Evolutionary conservation across 257 asterid genomes (phyloP), one percentile per base, ranked within the genome.

Genomic region (Jacaranda copaia): DNA sequence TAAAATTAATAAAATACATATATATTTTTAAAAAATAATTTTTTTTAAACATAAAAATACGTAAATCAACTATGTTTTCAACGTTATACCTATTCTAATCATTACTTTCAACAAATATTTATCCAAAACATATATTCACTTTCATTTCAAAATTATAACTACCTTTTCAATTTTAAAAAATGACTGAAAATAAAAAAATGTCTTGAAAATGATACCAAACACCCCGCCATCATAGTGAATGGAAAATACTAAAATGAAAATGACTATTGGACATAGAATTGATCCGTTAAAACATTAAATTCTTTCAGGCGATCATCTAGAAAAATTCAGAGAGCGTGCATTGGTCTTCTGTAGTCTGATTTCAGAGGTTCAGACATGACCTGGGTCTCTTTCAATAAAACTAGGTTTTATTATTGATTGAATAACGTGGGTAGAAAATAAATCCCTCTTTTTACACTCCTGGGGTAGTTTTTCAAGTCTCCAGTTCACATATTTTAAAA

Each of bases 291-390:
- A 64, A 73, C 18, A 13, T 25, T 59, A 73, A 36, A 74, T 9
- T 60, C 19, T 32, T 63, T 10, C 6, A 40, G 16, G 32, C 55
- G 55, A 76, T 65, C 32, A 1, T 25, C 68, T 66, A 66, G 64
- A 66, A 76, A 63, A 15, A 65, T 65, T 75, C 68, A 66, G 66
- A 64, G 32, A 58, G 16, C 5, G 11, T 8, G 70, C 10, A 12
- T 3, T 36, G 68, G 5, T 12, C 20, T 62, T 62, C 19, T 5
- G 14, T 18, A 60, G 38, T 11, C 3, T 32, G 38, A 61, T 35
- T 35, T 25, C 48, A 61, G 38, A 6, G 32, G 16, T 60, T 36
- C 38, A 61, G 11, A 13, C 8, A 42, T 6, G 6, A 5, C 8
- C 46, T 32, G 36, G 71, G 49, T 65, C n/a, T 65, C 42, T 40